Evolutionary conservation across 2,329 filamentous ascomycete genomes (phyloP).

Genomic region (Stachybotrys chlorohalonatus): DNA sequence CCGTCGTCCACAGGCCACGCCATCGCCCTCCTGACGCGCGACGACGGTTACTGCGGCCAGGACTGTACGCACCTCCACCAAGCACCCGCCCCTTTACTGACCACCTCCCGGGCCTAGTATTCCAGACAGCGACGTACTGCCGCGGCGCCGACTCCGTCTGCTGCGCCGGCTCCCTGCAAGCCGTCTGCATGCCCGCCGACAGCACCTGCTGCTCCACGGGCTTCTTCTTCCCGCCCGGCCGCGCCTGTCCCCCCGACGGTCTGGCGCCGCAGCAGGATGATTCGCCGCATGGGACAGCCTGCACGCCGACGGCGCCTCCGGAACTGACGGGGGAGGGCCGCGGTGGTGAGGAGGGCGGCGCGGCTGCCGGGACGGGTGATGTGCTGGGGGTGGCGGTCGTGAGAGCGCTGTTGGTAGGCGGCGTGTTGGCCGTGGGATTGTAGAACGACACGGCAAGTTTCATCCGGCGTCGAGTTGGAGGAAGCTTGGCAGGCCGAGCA

Average conservation of each 20-base stretch:
- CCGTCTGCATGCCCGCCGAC: slow-evolving; percentile 9
- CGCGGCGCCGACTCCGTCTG: slow-evolving; percentile 3
- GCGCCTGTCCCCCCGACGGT: slow-evolving; percentile 5
- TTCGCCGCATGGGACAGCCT: neutral
- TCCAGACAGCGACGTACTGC: slow-evolving; percentile 5
- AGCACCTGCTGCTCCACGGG: slow-evolving; percentile 10
- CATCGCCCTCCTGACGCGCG: neutral
- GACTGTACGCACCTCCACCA: neutral
- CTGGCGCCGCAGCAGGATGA: slow-evolving; percentile 1
- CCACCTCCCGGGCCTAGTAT: slow-evolving; percentile 1
- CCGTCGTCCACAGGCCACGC: neutral
- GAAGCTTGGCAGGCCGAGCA: neutral
- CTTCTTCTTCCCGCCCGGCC: slow-evolving; percentile 8
- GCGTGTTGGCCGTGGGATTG: neutral
- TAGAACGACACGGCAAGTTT: neutral
- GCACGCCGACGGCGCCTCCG: neutral
- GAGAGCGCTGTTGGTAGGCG: neutral
- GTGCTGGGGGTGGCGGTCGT: neutral
- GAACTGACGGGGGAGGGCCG: neutral
- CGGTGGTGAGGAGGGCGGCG: neutral
- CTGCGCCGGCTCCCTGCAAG: slow-evolving; percentile 7
- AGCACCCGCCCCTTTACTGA: neutral
- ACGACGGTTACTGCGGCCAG: neutral
- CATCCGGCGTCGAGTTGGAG: no score
- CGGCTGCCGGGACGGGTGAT: neutral